phyloP scores from a whole-genome alignment of 352 stramenopile genomes.

The Phytopythium aichiense region DNA sequence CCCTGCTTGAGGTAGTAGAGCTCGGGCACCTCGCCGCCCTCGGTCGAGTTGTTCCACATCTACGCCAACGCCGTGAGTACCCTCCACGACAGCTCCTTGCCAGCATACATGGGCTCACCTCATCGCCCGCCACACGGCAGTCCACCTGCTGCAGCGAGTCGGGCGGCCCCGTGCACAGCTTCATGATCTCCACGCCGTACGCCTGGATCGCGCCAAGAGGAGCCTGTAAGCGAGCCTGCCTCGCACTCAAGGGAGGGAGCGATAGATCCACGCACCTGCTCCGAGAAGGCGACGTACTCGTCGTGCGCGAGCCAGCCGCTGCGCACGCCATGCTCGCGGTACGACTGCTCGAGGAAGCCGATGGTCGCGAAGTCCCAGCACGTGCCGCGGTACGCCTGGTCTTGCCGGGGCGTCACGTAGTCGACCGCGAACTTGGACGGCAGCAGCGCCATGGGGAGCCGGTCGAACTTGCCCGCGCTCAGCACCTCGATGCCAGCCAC shows the following conservation, averaged over 20 bases:
- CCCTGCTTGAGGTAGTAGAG: constrained; percentile 79
- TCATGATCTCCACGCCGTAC: constrained; percentile 66
- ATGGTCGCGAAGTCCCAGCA: constrained; percentile 86
- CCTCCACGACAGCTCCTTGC: too few species aligned
- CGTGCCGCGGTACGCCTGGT: constrained; percentile 71
- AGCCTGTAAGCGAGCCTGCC: neutral
- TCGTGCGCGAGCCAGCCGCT: constrained; percentile 66
- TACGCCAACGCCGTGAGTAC: constrained; percentile 6
- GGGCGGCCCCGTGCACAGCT: constrained; percentile 59
- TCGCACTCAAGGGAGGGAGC: neutral
- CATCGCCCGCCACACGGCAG: constrained; percentile 64
- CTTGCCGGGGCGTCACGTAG: constrained; percentile 69
- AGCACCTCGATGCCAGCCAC: constrained; percentile 1
- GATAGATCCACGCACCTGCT: constrained; percentile 34
- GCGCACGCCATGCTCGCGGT: constrained; percentile 56
- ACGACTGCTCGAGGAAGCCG: constrained; percentile 74
- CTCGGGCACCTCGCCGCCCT: constrained; percentile 67
- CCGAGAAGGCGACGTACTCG: constrained; percentile 76
- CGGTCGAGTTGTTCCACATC: constrained; percentile 81
- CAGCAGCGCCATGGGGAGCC: constrained; percentile 61
- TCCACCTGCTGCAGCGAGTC: constrained; percentile 65
- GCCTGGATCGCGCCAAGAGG: constrained; percentile 16
- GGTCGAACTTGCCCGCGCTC: constrained; percentile 17
- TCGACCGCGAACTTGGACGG: constrained; percentile 79
- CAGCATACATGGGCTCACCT: constrained; percentile 12